Base-by-base conservation (phyloP, 2,329 filamentous ascomycete genomes). In the Talaromyces marneffei region DNA sequence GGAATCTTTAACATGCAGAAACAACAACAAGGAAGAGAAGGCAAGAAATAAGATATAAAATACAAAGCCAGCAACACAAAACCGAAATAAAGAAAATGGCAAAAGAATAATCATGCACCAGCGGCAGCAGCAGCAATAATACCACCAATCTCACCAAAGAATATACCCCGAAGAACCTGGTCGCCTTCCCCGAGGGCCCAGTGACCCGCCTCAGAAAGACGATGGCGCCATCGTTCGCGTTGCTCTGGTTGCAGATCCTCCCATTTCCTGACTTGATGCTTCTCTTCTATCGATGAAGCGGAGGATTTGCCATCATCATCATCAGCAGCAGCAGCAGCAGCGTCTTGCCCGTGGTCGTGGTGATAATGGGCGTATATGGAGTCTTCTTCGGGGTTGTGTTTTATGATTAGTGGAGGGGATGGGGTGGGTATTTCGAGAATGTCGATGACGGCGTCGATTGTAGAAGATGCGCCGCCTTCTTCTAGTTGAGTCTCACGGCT, bases 161-260 rank as follows among this genome's bases (percentile, higher is more conserved):
- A 77, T 33, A 95, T 83, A 2, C 90, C 89, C 75, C 87, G 86
- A 66, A 95, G 83, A 31, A 94, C 84, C 9, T 80, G 82, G 78
- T 93, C 90, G 2, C 90, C 89, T 80, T 93, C 89, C 39, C 85
- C 81, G 70, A 87, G 86, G n/a, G 84, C 84, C 91, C 90, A 95
- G 65, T 91, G 85, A 0, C 91, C 91, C 0, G 89, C 87, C 59
- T 87, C 81, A 60, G 80, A 79, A 37, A 95, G 80, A 70, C 82
- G 84, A 66, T 83, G 75, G 76, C 86, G 91, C 91, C 91, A 95
- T 18, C 79, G 77, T 57, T 79, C 76, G 71, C 84, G 84, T 73
- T 92, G 84, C 59, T 83, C 75, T 12, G 82, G 78, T 5, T 79
- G 79, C 48, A 96, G 75, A 62, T 92, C 85, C 61, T 91, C 86